Percentiles rank a stretch among this genome's conserved stretches.
Evolutionary conservation across 148 eudicot species (phyloP).

Genomic region (Chenopodium formosanum): DNA sequence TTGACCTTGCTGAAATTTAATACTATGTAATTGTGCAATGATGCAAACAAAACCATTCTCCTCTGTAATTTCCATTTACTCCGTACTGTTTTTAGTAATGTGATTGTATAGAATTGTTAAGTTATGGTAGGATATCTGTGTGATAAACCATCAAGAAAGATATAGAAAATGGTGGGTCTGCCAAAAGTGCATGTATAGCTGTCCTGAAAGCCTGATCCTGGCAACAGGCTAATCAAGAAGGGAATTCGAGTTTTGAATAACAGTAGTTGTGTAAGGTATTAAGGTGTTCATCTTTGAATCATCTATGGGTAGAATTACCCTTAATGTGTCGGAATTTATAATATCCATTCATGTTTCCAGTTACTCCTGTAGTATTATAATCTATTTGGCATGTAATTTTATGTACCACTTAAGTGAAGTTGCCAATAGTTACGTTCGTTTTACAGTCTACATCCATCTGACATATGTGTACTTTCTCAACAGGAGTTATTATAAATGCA

Average conservation of each 20-base stretch:
- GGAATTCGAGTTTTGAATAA: background rate
- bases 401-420: background rate
- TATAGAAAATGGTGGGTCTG: background rate
- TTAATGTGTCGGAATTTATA: background rate
- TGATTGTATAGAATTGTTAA: no score
- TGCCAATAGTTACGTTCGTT: background rate
- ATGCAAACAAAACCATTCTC: background rate
- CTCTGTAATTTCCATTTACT: background rate
- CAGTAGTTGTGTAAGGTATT: background rate
- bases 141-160: background rate
- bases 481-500: slow-evolving; percentile 96
- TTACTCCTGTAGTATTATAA: background rate
- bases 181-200: background rate
- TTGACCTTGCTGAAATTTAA: background rate
- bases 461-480: slow-evolving; percentile 13
- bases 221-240: background rate
- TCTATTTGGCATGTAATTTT: background rate
- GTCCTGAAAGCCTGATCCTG: background rate
- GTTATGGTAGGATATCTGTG: background rate
- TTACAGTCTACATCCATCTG: background rate
- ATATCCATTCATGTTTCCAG: background rate
- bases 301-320: background rate
- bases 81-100: background rate
- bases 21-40: no score
- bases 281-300: background rate